Evolutionary conservation across 2,329 filamentous ascomycete species (phyloP).

Genomic region (Botrytis aclada): DNA sequence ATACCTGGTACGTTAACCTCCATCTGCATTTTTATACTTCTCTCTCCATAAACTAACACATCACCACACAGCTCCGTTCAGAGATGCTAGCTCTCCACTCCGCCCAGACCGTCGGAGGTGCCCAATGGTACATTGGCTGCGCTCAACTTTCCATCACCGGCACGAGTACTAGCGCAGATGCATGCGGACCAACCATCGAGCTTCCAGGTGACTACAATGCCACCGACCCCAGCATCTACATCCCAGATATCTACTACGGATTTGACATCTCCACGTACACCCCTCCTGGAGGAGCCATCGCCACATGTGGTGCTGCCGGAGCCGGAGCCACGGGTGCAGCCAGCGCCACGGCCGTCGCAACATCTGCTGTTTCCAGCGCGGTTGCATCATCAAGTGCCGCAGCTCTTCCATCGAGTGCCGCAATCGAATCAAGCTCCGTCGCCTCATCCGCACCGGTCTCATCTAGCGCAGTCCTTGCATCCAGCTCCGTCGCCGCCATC

Average conservation of each 20-base stretch:
- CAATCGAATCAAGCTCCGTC: neutral
- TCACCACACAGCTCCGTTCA: conserved; percentile 25
- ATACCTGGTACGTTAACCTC: conserved; percentile 23
- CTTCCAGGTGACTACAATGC: conserved; percentile 30
- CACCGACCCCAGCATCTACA: conserved; percentile 29
- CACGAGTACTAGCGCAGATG: conserved; percentile 24
- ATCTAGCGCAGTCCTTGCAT: neutral
- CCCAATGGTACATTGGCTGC: conserved; percentile 32
- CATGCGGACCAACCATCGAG: conserved; percentile 28
- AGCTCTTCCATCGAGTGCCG: neutral
- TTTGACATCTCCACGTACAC: conserved; percentile 28
- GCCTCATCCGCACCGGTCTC: neutral
- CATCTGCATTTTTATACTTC: neutral
- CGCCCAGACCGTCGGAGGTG: conserved; percentile 27
- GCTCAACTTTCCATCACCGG: conserved; percentile 32
- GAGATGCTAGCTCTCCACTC: conserved; percentile 33
- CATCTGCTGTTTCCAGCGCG: neutral
- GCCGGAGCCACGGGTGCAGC: neutral
- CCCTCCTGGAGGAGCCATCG: conserved; percentile 28
- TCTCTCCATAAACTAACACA: neutral
- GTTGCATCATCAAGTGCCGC: neutral
- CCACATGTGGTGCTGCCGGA: conserved; percentile 19
- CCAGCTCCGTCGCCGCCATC: neutral
- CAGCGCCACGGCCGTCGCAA: neutral
- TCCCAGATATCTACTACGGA: conserved; percentile 29